Base-by-base conservation (phyloP, 2,329 filamentous ascomycete genomes). In the Cladophialophora yegresii region DNA sequence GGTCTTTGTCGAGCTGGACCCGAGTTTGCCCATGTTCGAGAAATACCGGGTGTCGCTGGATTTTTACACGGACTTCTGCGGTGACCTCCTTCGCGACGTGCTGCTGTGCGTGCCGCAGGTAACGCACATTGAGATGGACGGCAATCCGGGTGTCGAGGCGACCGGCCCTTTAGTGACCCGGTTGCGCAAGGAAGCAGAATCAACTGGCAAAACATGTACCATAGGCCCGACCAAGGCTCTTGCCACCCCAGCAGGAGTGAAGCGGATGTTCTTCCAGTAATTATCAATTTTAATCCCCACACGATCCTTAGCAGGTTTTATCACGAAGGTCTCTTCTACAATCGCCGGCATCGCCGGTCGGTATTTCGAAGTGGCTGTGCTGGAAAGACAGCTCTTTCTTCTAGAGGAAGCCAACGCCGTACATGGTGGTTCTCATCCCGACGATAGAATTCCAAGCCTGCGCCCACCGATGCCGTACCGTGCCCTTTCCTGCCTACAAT, bases 1-100 rank as follows among this genome's bases (percentile, higher is more conserved):
- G 66, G 76, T 88, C 7, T 86, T 87, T 66, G 78, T 87, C 8
- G 82, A 86, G 69, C 78, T 80, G 59, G 85, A 87, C 71, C 85
- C 79, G 4, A 79, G 80, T 6, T 77, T 82, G 64, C 79, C 80
- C 23, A 75, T 82, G 3, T 87, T 87, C 68, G 78, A 82, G 53
- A 84, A 83, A 1, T 87, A 85, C 70, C 76, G 84, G n/a, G 77
- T 82, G 16, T 82, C 81, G n/a, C 77, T 81, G 50, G 78, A 82
- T 47, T 86, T 82, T 64, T 88, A 86, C 70, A 86, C 84, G 1
- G 75, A 79, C 47, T 87, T 86, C 69, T 83, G 82, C 36, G 77
- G 82, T 1, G 74, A 77, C 3, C 64, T 87, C 67, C 68, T 87
- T 36, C 74, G 75, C 33, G 76, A 79, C 47, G 77, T 87, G 10